Evolutionary conservation across 108 stramenopile genomes (phyloP), one percentile per base, ranked within the genome.

Genomic region (Seminavis robusta): DNA sequence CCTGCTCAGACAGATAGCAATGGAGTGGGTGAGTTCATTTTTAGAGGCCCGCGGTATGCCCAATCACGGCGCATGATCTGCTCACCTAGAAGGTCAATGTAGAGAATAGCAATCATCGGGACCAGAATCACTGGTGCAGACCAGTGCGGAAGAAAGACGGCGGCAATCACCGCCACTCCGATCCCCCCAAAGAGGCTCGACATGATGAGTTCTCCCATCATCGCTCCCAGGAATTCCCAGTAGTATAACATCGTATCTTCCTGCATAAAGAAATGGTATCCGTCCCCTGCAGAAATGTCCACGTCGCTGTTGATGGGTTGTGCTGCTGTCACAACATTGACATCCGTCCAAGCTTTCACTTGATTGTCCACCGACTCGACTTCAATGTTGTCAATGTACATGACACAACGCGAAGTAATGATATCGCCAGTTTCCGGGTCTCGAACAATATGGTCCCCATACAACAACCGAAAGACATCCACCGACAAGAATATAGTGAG

Each of bases 261-360:
- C n/a, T n/a, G n/a, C n/a, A n/a, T n/a, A n/a, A n/a, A n/a, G n/a
- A n/a, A n/a, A n/a, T n/a, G n/a, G n/a, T n/a, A n/a, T n/a, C n/a
- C n/a, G n/a, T n/a, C n/a, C n/a, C n/a, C n/a, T n/a, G n/a, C n/a
- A n/a, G n/a, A n/a, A n/a, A n/a, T n/a, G n/a, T n/a, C n/a, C n/a
- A n/a, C n/a, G n/a, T n/a, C n/a, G n/a, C n/a, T n/a, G 31, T 60
- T 60, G 21, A 49, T 39, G 23, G 59, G 47, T 33, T 60, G 59
- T 9, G 21, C 17, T 21, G 47, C 13, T 9, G 59, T 49, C 8
- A 60, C 47, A 24, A 11, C 47, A 2, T 34, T 25, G 4, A 49
- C 47, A 11, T 19, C 32, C 13, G 33, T 47, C 11, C 48, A 31
- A 30, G 59, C 47, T 24, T 60, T 34, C 21, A 60, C 34, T 21